Base-by-base conservation (phyloP, 2,329 filamentous ascomycete genomes). In the Thelonectria olida region DNA sequence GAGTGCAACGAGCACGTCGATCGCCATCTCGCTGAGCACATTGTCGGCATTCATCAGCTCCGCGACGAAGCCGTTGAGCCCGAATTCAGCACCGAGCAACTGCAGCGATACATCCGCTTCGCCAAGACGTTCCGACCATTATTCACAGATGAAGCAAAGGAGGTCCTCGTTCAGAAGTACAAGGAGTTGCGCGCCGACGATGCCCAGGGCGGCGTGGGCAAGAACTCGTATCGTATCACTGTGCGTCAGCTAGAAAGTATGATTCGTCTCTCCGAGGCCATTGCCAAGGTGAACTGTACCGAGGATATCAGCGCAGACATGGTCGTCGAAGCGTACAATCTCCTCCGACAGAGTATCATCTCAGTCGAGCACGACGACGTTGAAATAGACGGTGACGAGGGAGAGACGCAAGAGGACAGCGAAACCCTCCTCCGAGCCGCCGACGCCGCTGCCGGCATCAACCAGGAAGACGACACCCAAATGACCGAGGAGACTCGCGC, bases 281-380 rank as follows among this genome's bases (percentile, higher is more conserved):
- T 99, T 68, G 96, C 96, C 60, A 98, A 98, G 79, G 93, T 93
- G 60, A 98, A 97, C 75, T 99, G 96, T 74, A 93, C 97, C 13
- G 92, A 95, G 71, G 93, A 97, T 65, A 91, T 99, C 63, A 89
- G 89, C 0, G 85, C 91, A 1, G 86, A 87, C 0, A 97, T 98
- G 78, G 96, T 99, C 15, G 86, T 91, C 39, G 96, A 99, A 78
- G 96, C 95, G 0, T 98, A 91, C 77, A 93, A 96, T 70, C 85
- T 99, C 9, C 86, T 99, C 12, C 85, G 93, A 41, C 94, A 97
- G 79, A 96, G 92, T 77, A 99, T 99, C 75, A 97, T 99, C 72
- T 96, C 92, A 2, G 96, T 99, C 23, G 96, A 99, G 79, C 96
- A 98, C 73, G 96, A 99, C 71, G 96, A 99, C 71, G 89, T 99